A percentile compares a stretch with the other conserved stretches of the same genome.
phyloP scores from a whole-genome alignment of 805 yeast genomes.

The Ogataea methanolica region DNA sequence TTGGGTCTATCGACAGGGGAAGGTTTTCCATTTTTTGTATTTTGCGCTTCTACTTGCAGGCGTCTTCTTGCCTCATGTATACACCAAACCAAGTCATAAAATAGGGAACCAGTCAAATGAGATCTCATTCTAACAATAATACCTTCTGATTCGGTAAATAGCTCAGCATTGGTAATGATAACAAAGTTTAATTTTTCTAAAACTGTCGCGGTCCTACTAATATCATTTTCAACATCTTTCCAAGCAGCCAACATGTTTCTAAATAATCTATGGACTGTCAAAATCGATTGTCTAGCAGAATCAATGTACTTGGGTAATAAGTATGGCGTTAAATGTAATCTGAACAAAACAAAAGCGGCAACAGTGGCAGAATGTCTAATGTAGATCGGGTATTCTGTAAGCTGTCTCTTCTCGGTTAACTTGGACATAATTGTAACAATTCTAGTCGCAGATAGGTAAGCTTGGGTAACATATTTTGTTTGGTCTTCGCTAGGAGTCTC shows the following conservation, averaged over 20 bases:
- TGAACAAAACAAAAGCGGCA: constrained; percentile 73
- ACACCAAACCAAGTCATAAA: constrained; percentile 90
- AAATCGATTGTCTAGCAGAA: constrained; percentile 88
- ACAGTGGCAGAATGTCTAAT: constrained; percentile 82
- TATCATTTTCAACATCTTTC: constrained; percentile 87
- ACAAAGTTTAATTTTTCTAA: constrained; percentile 86
- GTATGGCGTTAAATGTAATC: constrained; percentile 74
- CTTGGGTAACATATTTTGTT: constrained; percentile 75
- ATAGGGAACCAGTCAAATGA: constrained; percentile 84
- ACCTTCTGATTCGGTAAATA: constrained; percentile 66
- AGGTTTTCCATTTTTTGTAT: constrained; percentile 24
- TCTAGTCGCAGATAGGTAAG: constrained; percentile 76
- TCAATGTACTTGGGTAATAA: constrained; percentile 72
- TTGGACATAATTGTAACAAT: constrained; percentile 74
- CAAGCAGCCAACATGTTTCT: constrained; percentile 88
- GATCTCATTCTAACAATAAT: constrained; percentile 87
- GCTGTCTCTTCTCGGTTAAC: constrained; percentile 59
- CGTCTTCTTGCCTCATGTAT: constrained; percentile 90
- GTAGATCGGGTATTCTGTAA: constrained; percentile 82
- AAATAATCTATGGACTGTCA: constrained; percentile 83
- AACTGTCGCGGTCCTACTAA: constrained; percentile 86
- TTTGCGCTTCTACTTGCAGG: constrained; percentile 34
- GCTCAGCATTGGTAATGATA: constrained; percentile 79
- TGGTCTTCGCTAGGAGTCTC: constrained; percentile 86
- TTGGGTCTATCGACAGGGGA: constrained; percentile 5